Evolutionary conservation across 192 early-diverging fungal genomes (phyloP), one percentile per base, ranked within the genome.

Genomic region (Phycomyces nitens): DNA sequence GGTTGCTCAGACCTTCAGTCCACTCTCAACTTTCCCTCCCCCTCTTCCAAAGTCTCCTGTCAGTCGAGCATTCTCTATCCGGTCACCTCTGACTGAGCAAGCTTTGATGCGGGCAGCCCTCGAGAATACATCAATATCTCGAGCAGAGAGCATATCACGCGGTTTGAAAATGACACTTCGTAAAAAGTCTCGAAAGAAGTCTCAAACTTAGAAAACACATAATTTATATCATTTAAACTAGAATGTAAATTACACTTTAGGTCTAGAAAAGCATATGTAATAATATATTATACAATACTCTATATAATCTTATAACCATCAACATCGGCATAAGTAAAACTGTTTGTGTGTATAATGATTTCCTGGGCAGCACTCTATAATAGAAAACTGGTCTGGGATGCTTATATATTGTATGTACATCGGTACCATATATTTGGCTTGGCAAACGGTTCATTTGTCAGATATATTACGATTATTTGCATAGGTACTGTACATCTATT

Each of bases 1-100:
- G 5, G 9, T 12, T 7, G 40, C 44, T 21, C 58, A 21, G 4
- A 5, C 22, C 23, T n/a, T 18, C 20, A 39, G 10, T 3, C 20
- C 21, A 38, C 22, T 34, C 15, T 53, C 55, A 20, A 27, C 27
- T 0, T 15, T 57, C 22, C 63, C 56, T 34, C 23, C 49, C 5
- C 42, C 39, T 42, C 53, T 44, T 11, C 4, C 54, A 12, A 70
- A 64, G 60, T 63, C 68, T 1, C 71, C 71, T 9, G 56, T 72
- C 40, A 72, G 71, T 54, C 52, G 71, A 34, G 71, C 71, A 10
- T 72, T 72, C 39, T 72, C 71, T 18, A 72, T 72, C 24, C 60
- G 60, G 11, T 56, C 71, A 18, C 58, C 61, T 29, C 39, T 58
- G 5, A 51, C 47, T 51, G 62, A 56, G 5, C 21, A 26, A 41